Conservation (phyloP, 2,329 filamentous ascomycete species). For the Apiospora sp. region DNA sequence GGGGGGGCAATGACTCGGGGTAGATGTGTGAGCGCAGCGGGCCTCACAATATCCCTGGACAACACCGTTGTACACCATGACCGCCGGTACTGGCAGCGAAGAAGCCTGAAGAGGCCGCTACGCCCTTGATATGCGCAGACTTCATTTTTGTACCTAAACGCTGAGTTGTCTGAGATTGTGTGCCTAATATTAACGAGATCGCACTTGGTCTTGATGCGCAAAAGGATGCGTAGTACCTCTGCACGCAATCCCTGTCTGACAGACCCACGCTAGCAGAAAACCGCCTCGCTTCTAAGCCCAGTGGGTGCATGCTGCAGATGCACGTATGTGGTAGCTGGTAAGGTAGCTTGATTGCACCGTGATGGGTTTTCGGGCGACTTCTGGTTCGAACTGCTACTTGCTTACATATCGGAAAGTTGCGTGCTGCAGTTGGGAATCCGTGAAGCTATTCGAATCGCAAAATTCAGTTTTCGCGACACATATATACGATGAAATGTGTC, state of each 20-base stretch:
- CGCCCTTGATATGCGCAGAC: not conserved
- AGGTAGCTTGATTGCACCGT: constrained; percentile 2
- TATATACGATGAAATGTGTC: not conserved
- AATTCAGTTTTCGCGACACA: not conserved
- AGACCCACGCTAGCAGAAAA: constrained; percentile 11
- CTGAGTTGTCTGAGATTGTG: constrained; percentile 7
- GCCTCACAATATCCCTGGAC: constrained; percentile 10
- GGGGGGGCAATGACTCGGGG: constrained; percentile 16
- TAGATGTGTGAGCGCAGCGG: constrained; percentile 17
- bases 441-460: not conserved
- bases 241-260: constrained; percentile 16
- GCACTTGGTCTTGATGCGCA: constrained; percentile 9
- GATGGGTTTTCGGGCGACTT: constrained; percentile 1
- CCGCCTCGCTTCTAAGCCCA: constrained; percentile 19
- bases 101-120: not conserved
- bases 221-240: constrained; percentile 12
- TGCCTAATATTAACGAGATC: constrained; percentile 12
- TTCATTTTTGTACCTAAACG: not conserved
- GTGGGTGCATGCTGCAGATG: constrained; percentile 21
- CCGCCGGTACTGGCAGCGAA: not conserved
- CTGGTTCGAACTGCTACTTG: not conserved
- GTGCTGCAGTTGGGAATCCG: not conserved
- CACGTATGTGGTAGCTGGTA: constrained; percentile 5
- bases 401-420: not conserved
- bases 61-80: constrained; percentile 10